A percentile compares a stretch with the other conserved stretches of the same genome.
Conservation (phyloP, 768 basidiomycete genomes). For the Lepiota brunneoincarnata region DNA sequence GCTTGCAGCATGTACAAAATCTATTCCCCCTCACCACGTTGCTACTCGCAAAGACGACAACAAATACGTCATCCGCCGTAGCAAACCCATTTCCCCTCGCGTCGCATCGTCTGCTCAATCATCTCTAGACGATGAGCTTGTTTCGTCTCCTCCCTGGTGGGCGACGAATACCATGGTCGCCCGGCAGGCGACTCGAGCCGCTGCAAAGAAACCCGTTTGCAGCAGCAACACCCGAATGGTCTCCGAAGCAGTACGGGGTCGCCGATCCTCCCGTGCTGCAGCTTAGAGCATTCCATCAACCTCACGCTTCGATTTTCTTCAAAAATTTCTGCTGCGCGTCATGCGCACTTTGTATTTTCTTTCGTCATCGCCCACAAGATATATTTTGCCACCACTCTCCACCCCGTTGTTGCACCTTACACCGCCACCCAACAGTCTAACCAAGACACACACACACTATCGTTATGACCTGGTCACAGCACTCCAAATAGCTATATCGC, state of each 20-base stretch:
- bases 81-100: conserved; percentile 2
- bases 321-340: neutral
- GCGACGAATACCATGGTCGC: conserved; percentile 8
- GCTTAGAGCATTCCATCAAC: neutral
- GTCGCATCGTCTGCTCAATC: conserved; percentile 5
- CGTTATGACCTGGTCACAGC: neutral
- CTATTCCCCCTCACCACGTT: neutral
- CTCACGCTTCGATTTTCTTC: neutral
- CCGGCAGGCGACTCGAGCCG: conserved; percentile 3
- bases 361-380: conserved; percentile 1
- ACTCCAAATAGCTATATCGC: neutral
- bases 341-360: neutral
- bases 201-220: neutral
- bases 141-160: conserved; percentile 5
- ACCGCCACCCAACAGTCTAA: neutral
- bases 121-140: conserved; percentile 3
- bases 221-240: neutral
- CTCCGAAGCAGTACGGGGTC: conserved; percentile 2
- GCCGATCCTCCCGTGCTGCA: conserved; percentile 4
- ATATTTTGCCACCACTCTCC: neutral
- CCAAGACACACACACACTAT: neutral
- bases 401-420: neutral
- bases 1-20: conserved; percentile 8
- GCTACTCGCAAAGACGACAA: neutral
- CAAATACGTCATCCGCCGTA: neutral